phyloP scores from a whole-genome alignment of 2,329 filamentous ascomycete genomes.

The Septoria linicola region DNA sequence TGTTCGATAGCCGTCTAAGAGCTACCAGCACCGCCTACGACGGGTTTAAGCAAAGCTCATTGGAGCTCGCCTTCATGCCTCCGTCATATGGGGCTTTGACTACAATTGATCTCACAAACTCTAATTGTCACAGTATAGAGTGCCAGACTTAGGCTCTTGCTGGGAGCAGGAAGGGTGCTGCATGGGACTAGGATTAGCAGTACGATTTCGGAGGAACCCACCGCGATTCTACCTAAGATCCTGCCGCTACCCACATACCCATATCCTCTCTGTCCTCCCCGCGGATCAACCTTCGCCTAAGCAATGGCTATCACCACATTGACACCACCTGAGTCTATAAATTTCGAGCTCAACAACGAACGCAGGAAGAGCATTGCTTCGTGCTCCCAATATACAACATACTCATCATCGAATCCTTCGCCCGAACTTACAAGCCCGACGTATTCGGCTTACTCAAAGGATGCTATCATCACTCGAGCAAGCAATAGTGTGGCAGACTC shows the following conservation, averaged over 20 bases:
- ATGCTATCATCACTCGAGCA: constrained; percentile 17
- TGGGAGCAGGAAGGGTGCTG: not conserved
- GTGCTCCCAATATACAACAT: constrained; percentile 12
- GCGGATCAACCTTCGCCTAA: constrained; percentile 18
- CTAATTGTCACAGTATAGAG: constrained; percentile 4
- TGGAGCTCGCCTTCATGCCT: constrained; percentile 1
- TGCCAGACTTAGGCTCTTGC: not conserved
- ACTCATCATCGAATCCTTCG: constrained; percentile 21
- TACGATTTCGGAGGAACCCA: not conserved
- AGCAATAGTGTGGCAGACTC: constrained; percentile 23
- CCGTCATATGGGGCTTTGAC: constrained; percentile 5
- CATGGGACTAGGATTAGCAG: constrained; percentile 1
- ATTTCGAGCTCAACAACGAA: not conserved
- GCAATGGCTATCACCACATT: constrained; percentile 10
- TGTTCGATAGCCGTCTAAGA: constrained; percentile 11
- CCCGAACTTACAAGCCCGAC: constrained; percentile 17
- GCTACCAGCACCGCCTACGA: not conserved
- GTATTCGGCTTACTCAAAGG: constrained; percentile 3
- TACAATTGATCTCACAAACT: not conserved
- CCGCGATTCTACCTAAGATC: constrained; percentile 1
- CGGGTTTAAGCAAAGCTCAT: not conserved
- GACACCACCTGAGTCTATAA: constrained; percentile 2
- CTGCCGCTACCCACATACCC: constrained; percentile 13
- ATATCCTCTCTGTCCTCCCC: constrained; percentile 1
- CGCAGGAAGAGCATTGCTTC: constrained; percentile 14